phyloP scores from a whole-genome alignment of 140 eudicot genomes.

The Anethum foeniculum region DNA sequence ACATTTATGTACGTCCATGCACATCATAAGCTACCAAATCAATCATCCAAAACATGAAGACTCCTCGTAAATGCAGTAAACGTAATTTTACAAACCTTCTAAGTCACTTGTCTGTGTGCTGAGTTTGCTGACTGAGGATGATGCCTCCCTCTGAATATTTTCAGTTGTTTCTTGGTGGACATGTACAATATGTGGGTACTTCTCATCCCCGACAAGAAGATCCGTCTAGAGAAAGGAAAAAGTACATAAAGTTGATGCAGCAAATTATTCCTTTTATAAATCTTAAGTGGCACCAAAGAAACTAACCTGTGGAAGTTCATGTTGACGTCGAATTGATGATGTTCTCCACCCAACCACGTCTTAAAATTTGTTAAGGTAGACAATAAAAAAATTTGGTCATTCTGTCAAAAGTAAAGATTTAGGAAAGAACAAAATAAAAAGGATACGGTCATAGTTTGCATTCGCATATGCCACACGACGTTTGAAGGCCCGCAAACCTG shows the following conservation, averaged over 20 bases:
- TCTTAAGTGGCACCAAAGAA: constrained; percentile 3
- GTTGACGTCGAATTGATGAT: constrained; percentile 78
- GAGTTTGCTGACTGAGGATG: constrained; percentile 32
- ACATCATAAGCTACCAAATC: neutral
- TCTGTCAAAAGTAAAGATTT: neutral
- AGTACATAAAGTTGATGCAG: neutral
- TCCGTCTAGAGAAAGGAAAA: constrained; percentile 34
- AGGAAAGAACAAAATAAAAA: constrained; percentile 10
- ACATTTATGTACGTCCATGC: constrained; percentile 3
- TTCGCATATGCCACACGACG: constrained; percentile 90
- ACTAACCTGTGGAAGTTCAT: constrained; percentile 70
- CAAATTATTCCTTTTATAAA: neutral
- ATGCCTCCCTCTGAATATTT: constrained; percentile 20
- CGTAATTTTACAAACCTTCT: constrained; percentile 43
- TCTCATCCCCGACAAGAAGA: constrained; percentile 49
- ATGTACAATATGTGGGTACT: constrained; percentile 71
- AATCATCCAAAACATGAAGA: neutral
- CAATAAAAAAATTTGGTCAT: neutral
- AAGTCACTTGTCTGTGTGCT: constrained; percentile 35
- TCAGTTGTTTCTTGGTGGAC: constrained; percentile 35
- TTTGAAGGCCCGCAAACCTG: constrained; percentile 80
- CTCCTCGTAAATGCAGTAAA: neutral
- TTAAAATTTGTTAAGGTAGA: constrained; percentile 25
- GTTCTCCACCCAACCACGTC: constrained; percentile 96
- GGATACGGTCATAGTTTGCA: constrained; percentile 83